Percentiles rank a stretch among this genome's conserved stretches.
phyloP scores from a whole-genome alignment of 140 eudicot genomes.

The Bidens hawaiensis region DNA sequence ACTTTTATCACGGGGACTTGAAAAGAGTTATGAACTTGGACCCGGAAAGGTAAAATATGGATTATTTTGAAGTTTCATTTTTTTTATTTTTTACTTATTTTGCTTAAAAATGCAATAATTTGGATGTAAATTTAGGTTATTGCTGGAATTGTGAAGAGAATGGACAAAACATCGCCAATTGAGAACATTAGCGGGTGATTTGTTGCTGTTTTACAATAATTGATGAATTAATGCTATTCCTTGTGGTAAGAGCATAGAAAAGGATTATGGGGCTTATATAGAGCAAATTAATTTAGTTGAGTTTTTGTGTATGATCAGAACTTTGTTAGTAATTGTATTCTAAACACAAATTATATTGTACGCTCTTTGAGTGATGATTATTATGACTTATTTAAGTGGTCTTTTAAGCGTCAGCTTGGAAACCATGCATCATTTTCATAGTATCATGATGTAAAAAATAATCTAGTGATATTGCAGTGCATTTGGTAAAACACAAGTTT shows the following conservation, averaged over 20 bases:
- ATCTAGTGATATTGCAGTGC: neutral
- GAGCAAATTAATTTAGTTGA: constrained; percentile 18
- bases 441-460: neutral
- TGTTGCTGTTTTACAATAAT: constrained; percentile 10
- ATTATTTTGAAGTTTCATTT: neutral
- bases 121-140: constrained; percentile 59
- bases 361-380: neutral
- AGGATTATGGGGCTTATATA: constrained; percentile 12
- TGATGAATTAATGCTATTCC: neutral
- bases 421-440: neutral
- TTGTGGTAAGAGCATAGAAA: constrained; percentile 1
- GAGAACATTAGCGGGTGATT: constrained; percentile 64
- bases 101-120: constrained; percentile 7
- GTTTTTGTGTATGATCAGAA: constrained; percentile 22
- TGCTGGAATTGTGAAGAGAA: constrained; percentile 86
- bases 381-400: neutral
- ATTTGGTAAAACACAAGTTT: neutral
- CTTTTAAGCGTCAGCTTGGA: neutral
- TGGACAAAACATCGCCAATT: constrained; percentile 73
- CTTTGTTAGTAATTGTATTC: constrained; percentile 14
- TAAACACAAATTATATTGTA: constrained; percentile 8
- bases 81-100: neutral
- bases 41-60: constrained; percentile 75
- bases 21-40: constrained; percentile 88
- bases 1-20: constrained; percentile 59